These are phyloP conservation scores for Quillaja saponaria DNA, from an alignment of 306 rosid genomes.

Conservation along the genomic window DNA sequence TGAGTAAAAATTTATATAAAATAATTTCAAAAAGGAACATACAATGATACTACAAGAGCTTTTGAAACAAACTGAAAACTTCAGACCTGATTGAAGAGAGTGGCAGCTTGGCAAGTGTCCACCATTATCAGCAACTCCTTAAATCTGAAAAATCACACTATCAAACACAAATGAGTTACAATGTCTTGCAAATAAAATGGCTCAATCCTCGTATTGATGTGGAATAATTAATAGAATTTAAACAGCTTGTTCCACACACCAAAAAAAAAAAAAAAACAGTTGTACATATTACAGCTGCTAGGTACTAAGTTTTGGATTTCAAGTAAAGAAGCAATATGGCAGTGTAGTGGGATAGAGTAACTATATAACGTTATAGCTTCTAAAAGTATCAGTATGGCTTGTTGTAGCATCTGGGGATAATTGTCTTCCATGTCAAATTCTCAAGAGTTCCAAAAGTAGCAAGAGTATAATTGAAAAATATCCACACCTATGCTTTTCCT, in stretches of 20 bases:
- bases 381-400: too few relatives aligned
- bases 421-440: too few relatives aligned
- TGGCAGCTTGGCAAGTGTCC: slow-evolving; percentile 96
- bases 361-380: too few relatives aligned
- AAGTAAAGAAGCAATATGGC: slow-evolving; percentile 6
- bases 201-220: slow-evolving; percentile 16
- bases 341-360: neutral
- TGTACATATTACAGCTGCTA: neutral
- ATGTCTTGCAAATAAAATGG: slow-evolving; percentile 1
- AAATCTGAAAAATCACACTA: slow-evolving; percentile 56
- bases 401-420: too few relatives aligned
- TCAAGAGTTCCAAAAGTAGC: too few relatives aligned
- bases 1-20: neutral
- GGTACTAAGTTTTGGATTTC: neutral
- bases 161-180: slow-evolving; percentile 31
- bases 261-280: neutral
- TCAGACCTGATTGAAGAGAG: slow-evolving; percentile 90
- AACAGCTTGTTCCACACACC: neutral
- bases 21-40: too few relatives aligned
- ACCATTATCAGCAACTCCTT: slow-evolving; percentile 99
- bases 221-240: neutral
- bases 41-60: too few relatives aligned
- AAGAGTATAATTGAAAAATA: slow-evolving; percentile 14
- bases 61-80: neutral
- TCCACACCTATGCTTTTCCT: slow-evolving; percentile 80